Evolutionary conservation across 805 yeast genomes (phyloP).

Genomic region (Pichia phayaonensis): DNA sequence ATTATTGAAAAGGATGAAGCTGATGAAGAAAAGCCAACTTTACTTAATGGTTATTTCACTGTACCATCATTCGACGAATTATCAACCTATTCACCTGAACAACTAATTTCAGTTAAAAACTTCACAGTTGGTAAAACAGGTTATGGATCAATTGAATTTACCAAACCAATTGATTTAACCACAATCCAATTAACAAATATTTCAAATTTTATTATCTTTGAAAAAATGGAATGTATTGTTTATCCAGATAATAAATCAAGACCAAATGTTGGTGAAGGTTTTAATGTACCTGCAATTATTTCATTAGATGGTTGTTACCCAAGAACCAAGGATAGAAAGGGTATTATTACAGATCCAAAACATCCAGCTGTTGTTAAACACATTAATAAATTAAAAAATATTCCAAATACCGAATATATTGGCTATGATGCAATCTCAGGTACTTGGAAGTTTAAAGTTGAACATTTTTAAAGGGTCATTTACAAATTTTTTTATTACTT

Average conservation of each 20-base stretch:
- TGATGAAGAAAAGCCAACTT: background rate
- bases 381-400: conserved; percentile 53
- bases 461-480: conserved; percentile 24
- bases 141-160: conserved; percentile 70
- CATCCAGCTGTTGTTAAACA: conserved; percentile 67
- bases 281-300: conserved; percentile 68
- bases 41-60: conserved; percentile 75
- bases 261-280: conserved; percentile 71
- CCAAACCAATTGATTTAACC: conserved; percentile 78
- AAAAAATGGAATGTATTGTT: conserved; percentile 50
- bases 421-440: conserved; percentile 74
- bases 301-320: conserved; percentile 80
- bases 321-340: conserved; percentile 57
- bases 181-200: conserved; percentile 55
- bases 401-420: conserved; percentile 55
- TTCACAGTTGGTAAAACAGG: conserved; percentile 74
- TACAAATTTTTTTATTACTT: background rate
- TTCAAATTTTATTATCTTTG: conserved; percentile 57
- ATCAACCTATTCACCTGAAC: conserved; percentile 48
- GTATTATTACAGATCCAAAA: conserved; percentile 69
- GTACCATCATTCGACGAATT: conserved; percentile 68
- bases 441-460: conserved; percentile 56
- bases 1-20: background rate
- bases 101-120: conserved; percentile 54
- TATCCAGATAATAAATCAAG: conserved; percentile 61